phyloP scores from a whole-genome alignment of 495 filamentous ascomycete species.

The Trichocladium uniseriatum region DNA sequence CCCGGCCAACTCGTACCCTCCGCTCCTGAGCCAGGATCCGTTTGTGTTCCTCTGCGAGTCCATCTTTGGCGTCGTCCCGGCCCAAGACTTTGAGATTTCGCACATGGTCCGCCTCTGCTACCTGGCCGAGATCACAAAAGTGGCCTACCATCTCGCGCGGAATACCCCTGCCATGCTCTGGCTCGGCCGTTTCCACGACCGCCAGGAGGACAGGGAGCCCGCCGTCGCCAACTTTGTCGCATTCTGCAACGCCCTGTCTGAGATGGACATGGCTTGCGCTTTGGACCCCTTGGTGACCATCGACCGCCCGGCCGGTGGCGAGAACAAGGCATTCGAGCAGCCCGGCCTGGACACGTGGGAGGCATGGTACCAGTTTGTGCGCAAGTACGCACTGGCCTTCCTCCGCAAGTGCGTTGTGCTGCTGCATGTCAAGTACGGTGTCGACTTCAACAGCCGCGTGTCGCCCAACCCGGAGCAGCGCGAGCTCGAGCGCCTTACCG shows the following conservation, averaged over 20 bases:
- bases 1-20: slow-evolving; percentile 43
- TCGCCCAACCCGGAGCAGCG: slow-evolving; percentile 54
- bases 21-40: slow-evolving; percentile 66
- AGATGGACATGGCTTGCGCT: slow-evolving; percentile 23
- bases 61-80: slow-evolving; percentile 47
- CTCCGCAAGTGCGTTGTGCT: slow-evolving; percentile 77
- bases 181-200: slow-evolving; percentile 19
- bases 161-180: slow-evolving; percentile 32
- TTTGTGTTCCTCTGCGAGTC: slow-evolving; percentile 84
- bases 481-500: slow-evolving; percentile 75
- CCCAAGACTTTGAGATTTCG: slow-evolving; percentile 57
- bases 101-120: slow-evolving; percentile 86
- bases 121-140: slow-evolving; percentile 81
- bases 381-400: slow-evolving; percentile 81
- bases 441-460: slow-evolving; percentile 73
- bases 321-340: slow-evolving; percentile 36
- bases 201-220: slow-evolving; percentile 24
- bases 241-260: slow-evolving; percentile 32
- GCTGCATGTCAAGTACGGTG: slow-evolving; percentile 76
- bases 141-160: slow-evolving; percentile 44
- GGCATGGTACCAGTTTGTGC: slow-evolving; percentile 42
- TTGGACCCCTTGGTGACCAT: slow-evolving; percentile 2
- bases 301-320: slow-evolving; percentile 7
- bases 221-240: slow-evolving; percentile 35
- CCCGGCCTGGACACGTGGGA: slow-evolving; percentile 34